Evolutionary conservation across 768 basidiomycete species (phyloP), one percentile per base, ranked within the genome.

Genomic region (Kwoniella newhampshirensis): DNA sequence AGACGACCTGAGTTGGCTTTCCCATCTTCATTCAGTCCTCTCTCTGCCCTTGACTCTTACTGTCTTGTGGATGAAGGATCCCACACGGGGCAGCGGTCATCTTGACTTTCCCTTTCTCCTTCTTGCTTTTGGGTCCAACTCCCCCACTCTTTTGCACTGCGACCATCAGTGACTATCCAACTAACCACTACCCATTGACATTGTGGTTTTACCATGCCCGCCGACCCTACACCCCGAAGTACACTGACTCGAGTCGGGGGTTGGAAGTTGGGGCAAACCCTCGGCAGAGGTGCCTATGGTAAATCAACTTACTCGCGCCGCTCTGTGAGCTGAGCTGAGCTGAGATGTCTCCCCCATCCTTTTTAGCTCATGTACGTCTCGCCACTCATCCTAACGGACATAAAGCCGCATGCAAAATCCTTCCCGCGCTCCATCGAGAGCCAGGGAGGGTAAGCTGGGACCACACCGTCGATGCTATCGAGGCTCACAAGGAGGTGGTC

Each of bases 211-310:
- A 35, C 32, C 25, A 61, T 58, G 52, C 20, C 54, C 25, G 37
- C 37, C 27, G 41, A 54, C n/a, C 17, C 23, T 5, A 76, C 75
- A 11, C 75, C 75, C 0, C 55, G 75, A 58, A 65, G 65, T 15
- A 59, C 47, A 18, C 49, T 76, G 48, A 67, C 62, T 23, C 52
- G 57, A 4, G 64, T 76, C 6, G 73, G 67, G 13, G 63, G 55
- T 12, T 76, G 75, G 75, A 63, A 49, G 42, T 46, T 76, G 20
- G 75, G 73, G 1, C 45, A 43, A 18, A 71, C 73, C 0, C 44
- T 76, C 13, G 75, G 75, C 0, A 51, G 68, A 48, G 75, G 75
- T 35, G 73, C 71, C n/a, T 75, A 72, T 48, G 74, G 74, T 74
- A 32, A 59, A 67, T 63, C 26, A 18, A n/a, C 20, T 21, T 17